These are phyloP conservation scores for Leishmania turanica DNA, from an alignment of 208 protist genomes.

Conservation along the genomic window DNA sequence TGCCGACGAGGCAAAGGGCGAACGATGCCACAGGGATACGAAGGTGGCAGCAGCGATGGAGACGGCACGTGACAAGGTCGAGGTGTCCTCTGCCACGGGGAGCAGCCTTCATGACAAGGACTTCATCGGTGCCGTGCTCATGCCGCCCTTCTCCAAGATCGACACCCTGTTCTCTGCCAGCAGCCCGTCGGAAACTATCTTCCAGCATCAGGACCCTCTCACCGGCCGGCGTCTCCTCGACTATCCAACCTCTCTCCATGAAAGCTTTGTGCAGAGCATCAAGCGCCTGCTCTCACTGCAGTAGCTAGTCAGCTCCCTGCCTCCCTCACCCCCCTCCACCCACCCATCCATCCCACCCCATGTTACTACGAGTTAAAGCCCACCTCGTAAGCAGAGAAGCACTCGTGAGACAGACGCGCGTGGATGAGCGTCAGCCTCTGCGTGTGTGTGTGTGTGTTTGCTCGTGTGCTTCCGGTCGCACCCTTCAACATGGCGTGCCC, in stretches of 20 bases:
- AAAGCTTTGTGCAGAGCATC: constrained; percentile 3
- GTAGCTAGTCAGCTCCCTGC: background rate
- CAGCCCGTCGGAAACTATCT: background rate
- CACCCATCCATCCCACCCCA: background rate
- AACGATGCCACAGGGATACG: background rate
- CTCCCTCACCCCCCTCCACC: background rate
- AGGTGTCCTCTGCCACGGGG: background rate
- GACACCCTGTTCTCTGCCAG: constrained; percentile 3
- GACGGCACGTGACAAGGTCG: background rate
- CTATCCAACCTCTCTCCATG: background rate
- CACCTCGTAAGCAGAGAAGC: background rate
- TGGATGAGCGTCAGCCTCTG: background rate
- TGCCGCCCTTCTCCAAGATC: constrained; percentile 21
- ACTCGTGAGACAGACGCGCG: background rate
- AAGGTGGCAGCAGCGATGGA: background rate
- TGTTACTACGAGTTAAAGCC: background rate
- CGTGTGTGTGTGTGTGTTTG: background rate
- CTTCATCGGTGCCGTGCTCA: constrained; percentile 11
- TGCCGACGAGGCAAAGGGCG: constrained; percentile 1
- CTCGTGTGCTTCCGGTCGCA: no score
- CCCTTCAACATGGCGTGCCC: background rate
- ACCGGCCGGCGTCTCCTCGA: background rate
- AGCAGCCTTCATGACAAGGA: constrained; percentile 16
- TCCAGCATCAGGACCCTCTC: background rate
- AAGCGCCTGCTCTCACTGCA: constrained; percentile 1